Percentiles rank a stretch among this genome's conserved stretches.
These are phyloP conservation scores for Globisporangium ultimum DNA, from an alignment of 352 stramenopile genomes.

Conservation along the genomic window DNA sequence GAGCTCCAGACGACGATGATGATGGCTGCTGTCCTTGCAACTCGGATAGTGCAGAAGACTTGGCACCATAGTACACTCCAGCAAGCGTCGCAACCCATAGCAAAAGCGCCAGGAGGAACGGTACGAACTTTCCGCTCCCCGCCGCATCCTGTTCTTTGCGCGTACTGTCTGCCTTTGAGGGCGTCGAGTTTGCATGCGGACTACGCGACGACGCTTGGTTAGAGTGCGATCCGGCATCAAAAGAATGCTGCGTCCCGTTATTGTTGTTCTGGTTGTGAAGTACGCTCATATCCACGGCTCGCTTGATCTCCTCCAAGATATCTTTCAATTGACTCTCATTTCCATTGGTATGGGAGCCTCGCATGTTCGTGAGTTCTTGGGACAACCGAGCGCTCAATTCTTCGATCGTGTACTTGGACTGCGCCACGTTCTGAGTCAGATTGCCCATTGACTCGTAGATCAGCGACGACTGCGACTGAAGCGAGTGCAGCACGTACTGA, in stretches of 20 bases:
- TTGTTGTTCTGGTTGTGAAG: background rate
- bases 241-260: constrained; percentile 1
- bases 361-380: constrained; percentile 14
- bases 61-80: constrained; percentile 21
- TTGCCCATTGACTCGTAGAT: constrained; percentile 22
- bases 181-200: constrained; percentile 3
- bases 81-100: constrained; percentile 17
- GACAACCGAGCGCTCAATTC: constrained; percentile 16
- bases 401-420: constrained; percentile 20
- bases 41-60: constrained; percentile 15
- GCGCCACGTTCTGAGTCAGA: constrained; percentile 15
- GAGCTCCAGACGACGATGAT: background rate
- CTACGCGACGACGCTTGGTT: constrained; percentile 5
- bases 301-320: constrained; percentile 19
- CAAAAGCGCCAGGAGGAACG: constrained; percentile 13
- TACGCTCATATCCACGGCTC: constrained; percentile 9
- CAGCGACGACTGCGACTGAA: constrained; percentile 20
- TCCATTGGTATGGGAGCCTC: constrained; percentile 7
- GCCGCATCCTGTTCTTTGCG: background rate
- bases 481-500: constrained; percentile 23
- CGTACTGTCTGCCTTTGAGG: background rate
- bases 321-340: constrained; percentile 18
- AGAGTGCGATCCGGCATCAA: background rate
- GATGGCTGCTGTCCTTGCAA: constrained; percentile 11
- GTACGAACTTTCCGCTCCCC: constrained; percentile 3